Conservation (phyloP, 345 rosid genomes). For the Syzygium grande region DNA sequence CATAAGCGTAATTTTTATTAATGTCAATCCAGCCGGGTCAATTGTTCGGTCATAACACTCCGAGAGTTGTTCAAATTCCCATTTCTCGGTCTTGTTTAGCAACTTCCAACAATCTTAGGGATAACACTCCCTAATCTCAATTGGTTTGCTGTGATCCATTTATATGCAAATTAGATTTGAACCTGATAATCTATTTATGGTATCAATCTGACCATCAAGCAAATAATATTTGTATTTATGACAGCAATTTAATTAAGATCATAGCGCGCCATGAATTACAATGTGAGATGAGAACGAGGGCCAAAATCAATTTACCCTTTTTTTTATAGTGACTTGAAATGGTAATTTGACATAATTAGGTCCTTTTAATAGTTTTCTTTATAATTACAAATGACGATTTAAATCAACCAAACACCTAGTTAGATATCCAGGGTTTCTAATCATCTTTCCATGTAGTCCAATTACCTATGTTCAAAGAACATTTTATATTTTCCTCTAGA, state of each 20-base stretch:
- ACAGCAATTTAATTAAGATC: background rate
- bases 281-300: background rate
- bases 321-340: background rate
- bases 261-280: background rate
- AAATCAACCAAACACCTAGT: background rate
- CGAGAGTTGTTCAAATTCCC: too few relatives aligned
- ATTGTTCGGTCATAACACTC: too few relatives aligned
- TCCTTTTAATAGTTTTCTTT: background rate
- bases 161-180: too few relatives aligned
- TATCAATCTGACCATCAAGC: background rate
- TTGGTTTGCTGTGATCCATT: too few relatives aligned
- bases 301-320: background rate
- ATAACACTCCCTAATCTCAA: too few relatives aligned
- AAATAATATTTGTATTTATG: background rate
- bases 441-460: background rate
- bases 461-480: background rate
- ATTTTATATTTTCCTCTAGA: background rate
- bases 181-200: background rate
- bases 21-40: too few relatives aligned
- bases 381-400: background rate
- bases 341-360: background rate
- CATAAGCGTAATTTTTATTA: too few relatives aligned
- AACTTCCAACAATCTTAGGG: too few relatives aligned
- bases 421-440: background rate
- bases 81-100: too few relatives aligned